Base-by-base conservation (phyloP, 2,329 filamentous ascomycete species). In the Biscogniauxia sp. region DNA sequence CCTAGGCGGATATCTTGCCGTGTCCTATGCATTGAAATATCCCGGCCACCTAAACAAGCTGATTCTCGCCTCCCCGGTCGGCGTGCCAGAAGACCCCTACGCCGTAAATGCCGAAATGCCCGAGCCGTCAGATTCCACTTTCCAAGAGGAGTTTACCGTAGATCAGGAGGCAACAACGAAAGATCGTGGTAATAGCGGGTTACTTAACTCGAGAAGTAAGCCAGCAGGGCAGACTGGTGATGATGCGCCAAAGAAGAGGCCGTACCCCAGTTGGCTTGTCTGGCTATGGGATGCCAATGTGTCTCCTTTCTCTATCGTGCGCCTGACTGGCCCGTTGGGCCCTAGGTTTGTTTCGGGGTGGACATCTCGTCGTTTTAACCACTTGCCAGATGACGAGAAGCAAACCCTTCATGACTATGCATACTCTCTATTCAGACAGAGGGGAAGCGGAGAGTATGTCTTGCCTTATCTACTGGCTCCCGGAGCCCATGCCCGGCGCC, bases 241-340 rank as follows among this genome's bases (percentile, higher is more conserved):
- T 69, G 66, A 68, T 78, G 76, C 62, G 7, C 69, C 77, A 13
- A 70, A 68, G 49, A 75, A 79, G 66, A 77, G 85, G 15, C 89
- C 88, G 1, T 76, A 95, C 2, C 92, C 93, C 0, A 88, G 89
- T 75, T 97, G 94, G 93, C 80, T 98, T 20, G 88, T 88, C 59
- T 97, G 93, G 78, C 85, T 99, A 4, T 99, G 95, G 95, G 95
- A 99, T 67, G 91, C 93, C 68, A 99, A 99, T 73, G 87, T 98
- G 65, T 97, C 93, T 0, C 95, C 95, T 6, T 99, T 99, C 76
- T 94, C 89, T 66, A 80, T 99, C 54, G 87, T 99, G 15, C 90
- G 95, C 61, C 89, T 93, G 81, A 84, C 92, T 1, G 95, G 95
- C 0, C 95, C 95, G 0, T 80, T 99, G 0, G 95, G 95, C 0